These are phyloP conservation scores for Penicillium sp. DNA, from an alignment of 2,329 filamentous ascomycete genomes.

Conservation along the genomic window DNA sequence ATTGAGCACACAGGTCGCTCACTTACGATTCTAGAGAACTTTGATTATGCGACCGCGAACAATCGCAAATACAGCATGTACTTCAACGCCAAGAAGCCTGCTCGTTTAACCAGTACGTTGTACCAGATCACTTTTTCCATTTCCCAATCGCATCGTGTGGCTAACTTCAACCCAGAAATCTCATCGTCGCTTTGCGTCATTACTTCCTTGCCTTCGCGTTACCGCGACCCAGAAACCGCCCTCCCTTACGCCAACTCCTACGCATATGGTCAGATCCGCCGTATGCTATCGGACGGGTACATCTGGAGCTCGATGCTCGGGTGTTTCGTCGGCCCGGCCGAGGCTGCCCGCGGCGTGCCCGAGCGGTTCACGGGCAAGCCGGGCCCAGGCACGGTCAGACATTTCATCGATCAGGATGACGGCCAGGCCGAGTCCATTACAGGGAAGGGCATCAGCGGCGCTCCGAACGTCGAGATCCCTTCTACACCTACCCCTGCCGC, in stretches of 20 bases:
- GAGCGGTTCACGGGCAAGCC: constrained; percentile 58
- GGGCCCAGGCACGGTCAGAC: background rate
- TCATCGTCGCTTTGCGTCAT: constrained; percentile 67
- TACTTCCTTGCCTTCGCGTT: constrained; percentile 74
- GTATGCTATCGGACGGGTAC: constrained; percentile 68
- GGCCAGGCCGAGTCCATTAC: constrained; percentile 10
- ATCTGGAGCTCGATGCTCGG: constrained; percentile 78
- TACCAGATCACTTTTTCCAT: constrained; percentile 1
- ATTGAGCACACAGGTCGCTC: constrained; percentile 54
- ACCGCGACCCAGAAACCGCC: constrained; percentile 79
- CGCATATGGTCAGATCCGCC: constrained; percentile 74
- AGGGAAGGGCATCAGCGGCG: background rate
- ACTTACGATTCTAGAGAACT: constrained; percentile 57
- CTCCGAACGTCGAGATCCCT: background rate
- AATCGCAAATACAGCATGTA: constrained; percentile 54
- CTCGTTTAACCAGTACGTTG: constrained; percentile 48
- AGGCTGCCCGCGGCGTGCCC: constrained; percentile 68
- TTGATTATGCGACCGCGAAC: constrained; percentile 54
- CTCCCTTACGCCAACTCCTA: constrained; percentile 74
- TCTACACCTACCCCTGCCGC: constrained; percentile 5
- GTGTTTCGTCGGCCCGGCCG: constrained; percentile 69
- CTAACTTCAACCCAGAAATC: constrained; percentile 36
- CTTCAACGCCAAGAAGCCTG: constrained; percentile 51
- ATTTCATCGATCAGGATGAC: constrained; percentile 5
- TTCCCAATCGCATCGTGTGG: background rate